Evolutionary conservation across 2,329 filamentous ascomycete genomes (phyloP).

Genomic region (Arthrinium puccinioides): DNA sequence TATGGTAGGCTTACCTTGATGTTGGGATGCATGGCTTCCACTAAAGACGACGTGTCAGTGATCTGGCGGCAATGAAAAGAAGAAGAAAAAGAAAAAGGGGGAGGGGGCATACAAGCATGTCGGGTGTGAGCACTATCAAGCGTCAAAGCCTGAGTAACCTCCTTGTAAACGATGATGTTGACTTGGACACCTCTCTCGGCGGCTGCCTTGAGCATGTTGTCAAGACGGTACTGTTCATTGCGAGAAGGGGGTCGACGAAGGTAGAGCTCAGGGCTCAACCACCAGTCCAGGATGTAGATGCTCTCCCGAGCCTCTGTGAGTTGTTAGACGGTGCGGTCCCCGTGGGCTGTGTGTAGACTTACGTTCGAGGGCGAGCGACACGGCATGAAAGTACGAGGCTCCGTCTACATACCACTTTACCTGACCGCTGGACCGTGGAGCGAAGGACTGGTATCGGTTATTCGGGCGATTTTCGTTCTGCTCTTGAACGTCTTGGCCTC

Average conservation of each 20-base stretch:
- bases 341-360: conserved; percentile 13
- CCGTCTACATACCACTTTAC: conserved; percentile 87
- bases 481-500: conserved; percentile 22
- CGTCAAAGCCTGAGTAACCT: conserved; percentile 77
- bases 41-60: too few relatives aligned
- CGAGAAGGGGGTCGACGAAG: conserved; percentile 72
- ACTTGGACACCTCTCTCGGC: conserved; percentile 79
- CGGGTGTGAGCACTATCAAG: too few relatives aligned
- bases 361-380: conserved; percentile 69
- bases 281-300: conserved; percentile 86
- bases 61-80: too few relatives aligned
- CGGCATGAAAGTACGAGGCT: conserved; percentile 78
- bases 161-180: conserved; percentile 87
- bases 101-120: too few relatives aligned
- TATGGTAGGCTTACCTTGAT: conserved; percentile 38
- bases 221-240: conserved; percentile 78
- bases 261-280: conserved; percentile 84
- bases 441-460: conserved; percentile 62
- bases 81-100: too few relatives aligned
- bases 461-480: conserved; percentile 20
- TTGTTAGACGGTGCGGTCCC: too few relatives aligned
- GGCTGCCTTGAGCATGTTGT: conserved; percentile 73
- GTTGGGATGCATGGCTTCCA: conserved; percentile 74
- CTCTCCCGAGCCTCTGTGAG: conserved; percentile 63
- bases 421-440: conserved; percentile 63